Evolutionary conservation across 805 yeast genomes (phyloP).

Genomic region (Spathaspora boniae): DNA sequence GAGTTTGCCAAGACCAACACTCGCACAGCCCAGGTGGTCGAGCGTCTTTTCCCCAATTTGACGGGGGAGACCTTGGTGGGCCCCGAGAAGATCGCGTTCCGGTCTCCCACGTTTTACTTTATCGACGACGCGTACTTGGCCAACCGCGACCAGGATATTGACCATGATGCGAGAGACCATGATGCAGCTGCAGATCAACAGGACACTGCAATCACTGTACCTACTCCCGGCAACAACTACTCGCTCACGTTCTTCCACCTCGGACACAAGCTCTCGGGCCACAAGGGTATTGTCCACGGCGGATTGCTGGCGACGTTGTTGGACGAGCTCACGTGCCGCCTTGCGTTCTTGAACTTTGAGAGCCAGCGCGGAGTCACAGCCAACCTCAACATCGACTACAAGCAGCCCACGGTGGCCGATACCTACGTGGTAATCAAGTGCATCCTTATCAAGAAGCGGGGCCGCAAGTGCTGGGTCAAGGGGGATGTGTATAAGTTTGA

Average conservation of each 20-base stretch:
- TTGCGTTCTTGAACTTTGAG: slow-evolving; percentile 39
- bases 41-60: slow-evolving; percentile 30
- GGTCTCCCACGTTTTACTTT: slow-evolving; percentile 31
- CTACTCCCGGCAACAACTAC: too few relatives aligned
- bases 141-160: slow-evolving; percentile 23
- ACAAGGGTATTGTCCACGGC: slow-evolving; percentile 40
- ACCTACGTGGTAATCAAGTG: slow-evolving; percentile 34
- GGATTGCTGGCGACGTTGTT: slow-evolving; percentile 41
- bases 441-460: slow-evolving; percentile 24
- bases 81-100: slow-evolving; percentile 27
- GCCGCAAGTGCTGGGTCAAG: slow-evolving; percentile 38
- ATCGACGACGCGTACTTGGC: slow-evolving; percentile 29
- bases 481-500: slow-evolving; percentile 26
- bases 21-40: slow-evolving; percentile 15
- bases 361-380: slow-evolving; percentile 43
- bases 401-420: slow-evolving; percentile 32
- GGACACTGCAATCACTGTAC: too few relatives aligned
- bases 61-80: slow-evolving; percentile 37
- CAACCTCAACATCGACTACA: slow-evolving; percentile 38
- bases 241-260: slow-evolving; percentile 38
- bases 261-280: slow-evolving; percentile 38
- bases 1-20: slow-evolving; percentile 5
- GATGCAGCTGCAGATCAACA: too few relatives aligned
- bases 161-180: slow-evolving; percentile 11
- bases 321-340: slow-evolving; percentile 41